A percentile compares a stretch with the other conserved stretches of the same genome.
These are phyloP conservation scores for Rosa hybrid DNA, from an alignment of 331 rosid species.

Conservation along the genomic window DNA sequence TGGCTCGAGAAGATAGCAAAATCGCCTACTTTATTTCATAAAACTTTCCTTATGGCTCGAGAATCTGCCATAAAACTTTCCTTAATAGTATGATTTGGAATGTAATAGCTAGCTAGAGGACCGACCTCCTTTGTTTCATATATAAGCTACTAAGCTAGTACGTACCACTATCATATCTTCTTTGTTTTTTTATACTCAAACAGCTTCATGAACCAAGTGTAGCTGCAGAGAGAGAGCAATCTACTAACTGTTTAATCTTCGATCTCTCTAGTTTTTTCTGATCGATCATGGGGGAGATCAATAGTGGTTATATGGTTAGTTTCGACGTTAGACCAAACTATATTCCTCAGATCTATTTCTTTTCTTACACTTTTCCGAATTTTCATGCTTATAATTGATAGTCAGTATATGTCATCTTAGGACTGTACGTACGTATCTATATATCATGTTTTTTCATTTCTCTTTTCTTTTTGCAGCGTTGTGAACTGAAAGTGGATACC, in stretches of 20 bases:
- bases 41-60: not conserved
- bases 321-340: not conserved
- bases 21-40: not conserved
- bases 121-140: not conserved
- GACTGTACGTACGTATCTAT: not conserved
- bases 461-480: conserved; percentile 5
- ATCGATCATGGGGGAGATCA: not conserved
- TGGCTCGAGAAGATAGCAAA: not conserved
- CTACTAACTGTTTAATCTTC: too few relatives aligned
- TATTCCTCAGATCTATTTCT: too few relatives aligned
- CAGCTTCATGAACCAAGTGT: not conserved
- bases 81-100: not conserved
- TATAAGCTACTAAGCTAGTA: not conserved
- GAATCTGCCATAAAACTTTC: not conserved
- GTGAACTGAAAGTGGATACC: conserved; percentile 20
- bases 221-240: not conserved
- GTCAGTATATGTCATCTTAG: too few relatives aligned
- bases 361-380: not conserved
- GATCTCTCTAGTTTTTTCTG: too few relatives aligned
- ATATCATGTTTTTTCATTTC: not conserved
- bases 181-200: not conserved
- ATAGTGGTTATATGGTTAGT: not conserved
- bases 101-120: not conserved
- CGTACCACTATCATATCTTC: not conserved
- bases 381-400: not conserved